Conservation (phyloP, 495 filamentous ascomycete species). For the Lophiostoma macrostomum region DNA sequence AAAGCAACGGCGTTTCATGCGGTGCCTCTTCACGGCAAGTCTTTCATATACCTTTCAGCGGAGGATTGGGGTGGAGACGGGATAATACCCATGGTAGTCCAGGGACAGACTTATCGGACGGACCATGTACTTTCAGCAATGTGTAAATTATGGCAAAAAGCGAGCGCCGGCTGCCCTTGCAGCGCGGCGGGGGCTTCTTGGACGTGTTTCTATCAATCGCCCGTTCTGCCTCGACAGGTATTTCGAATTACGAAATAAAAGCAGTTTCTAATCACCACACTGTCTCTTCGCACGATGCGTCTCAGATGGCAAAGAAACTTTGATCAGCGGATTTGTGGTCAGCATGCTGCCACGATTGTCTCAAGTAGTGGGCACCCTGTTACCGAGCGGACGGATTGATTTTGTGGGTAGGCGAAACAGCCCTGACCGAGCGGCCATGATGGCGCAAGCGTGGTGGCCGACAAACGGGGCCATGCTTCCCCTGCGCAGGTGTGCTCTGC, state of each 20-base stretch:
- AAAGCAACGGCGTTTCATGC: conserved; percentile 33
- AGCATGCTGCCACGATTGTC: no score
- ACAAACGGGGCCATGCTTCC: no score
- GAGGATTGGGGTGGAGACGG: conserved; percentile 1
- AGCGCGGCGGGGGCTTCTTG: conserved; percentile 15
- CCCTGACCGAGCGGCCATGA: no score
- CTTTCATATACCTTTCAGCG: conserved; percentile 30
- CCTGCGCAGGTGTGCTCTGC: no score
- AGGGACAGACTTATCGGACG: conserved; percentile 16
- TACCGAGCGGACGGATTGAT: no score
- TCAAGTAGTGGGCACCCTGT: no score
- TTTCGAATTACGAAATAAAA: conserved; percentile 22
- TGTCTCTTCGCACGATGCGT: neutral
- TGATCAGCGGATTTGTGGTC: no score
- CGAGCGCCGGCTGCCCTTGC: conserved; percentile 17
- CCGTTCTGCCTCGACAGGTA: conserved; percentile 15
- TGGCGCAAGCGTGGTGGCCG: no score
- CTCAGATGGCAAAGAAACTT: no score
- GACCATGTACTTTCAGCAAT: conserved; percentile 27
- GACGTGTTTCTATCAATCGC: conserved; percentile 14
- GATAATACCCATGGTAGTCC: conserved; percentile 34
- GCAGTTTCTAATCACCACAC: conserved; percentile 17
- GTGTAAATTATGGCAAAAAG: conserved; percentile 35
- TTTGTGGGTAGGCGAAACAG: no score
- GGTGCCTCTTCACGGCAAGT: conserved; percentile 33